Evolutionary conservation across 1,284 basidiomycete species (phyloP), one percentile per base, ranked within the genome.

Genomic region (Trichosporon sp.): DNA sequence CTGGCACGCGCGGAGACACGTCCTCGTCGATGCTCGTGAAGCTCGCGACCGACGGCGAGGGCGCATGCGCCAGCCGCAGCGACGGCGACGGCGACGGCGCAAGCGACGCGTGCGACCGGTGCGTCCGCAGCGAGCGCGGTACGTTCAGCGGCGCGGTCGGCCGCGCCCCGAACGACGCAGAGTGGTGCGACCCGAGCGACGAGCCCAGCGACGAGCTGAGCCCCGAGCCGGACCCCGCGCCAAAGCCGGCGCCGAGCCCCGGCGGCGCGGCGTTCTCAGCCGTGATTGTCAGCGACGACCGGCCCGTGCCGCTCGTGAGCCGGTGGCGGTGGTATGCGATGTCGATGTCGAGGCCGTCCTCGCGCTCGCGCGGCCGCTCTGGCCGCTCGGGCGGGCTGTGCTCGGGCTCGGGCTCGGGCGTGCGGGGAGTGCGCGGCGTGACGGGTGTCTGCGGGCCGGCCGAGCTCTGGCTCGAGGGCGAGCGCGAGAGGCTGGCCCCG

Each of bases 301-400:
- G 56, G 18, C 56, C 56, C 15, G 58, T 65, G 34, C 64, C 64
- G n/a, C 58, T 62, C 12, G 68, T 64, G 7, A 63, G 44, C 5
- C 68, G 68, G 44, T 62, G 68, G 42, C 60, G 64, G 34, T 25
- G 34, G 44, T 65, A 65, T 6, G 62, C 58, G 44, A 65, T 60
- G 23, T 69, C 68, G 7, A 65, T 27, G 29, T 69, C 68, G 34
- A 58, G 25, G 8, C 29, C 18, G 23, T 32, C 18, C 42, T 18
- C 11, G 0, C 53, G 2, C 25, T 56, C 53, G n/a, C n/a, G n/a
- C 9, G 13, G 13, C 25, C 27, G 18, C 6, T 60, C 31, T 2
- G 56, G 23, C 18, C 23, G 51, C 23, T 53, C 51, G 25, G 8
- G 44, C 2, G 3, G 18, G 21, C 21, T n/a, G 42, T 12, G 42